These are phyloP conservation scores for Ganoderma sinense DNA, from an alignment of 1,284 basidiomycete genomes.

Conservation along the genomic window DNA sequence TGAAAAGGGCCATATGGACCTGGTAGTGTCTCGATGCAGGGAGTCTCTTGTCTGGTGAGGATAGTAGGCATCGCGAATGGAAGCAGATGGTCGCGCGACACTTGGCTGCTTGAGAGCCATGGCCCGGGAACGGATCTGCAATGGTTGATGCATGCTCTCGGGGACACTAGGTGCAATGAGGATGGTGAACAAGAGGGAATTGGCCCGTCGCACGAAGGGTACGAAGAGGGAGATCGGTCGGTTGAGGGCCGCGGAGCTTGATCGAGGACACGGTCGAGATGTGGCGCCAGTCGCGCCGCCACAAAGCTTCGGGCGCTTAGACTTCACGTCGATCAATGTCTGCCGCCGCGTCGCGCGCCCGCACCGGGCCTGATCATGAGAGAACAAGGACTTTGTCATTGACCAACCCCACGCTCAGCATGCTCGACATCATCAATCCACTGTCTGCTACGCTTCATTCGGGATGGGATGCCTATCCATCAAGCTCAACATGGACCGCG, in stretches of 20 bases:
- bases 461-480: conserved; percentile 6
- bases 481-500: neutral
- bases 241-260: conserved; percentile 5
- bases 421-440: conserved; percentile 9
- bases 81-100: neutral
- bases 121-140: neutral
- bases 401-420: neutral
- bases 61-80: neutral
- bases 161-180: neutral
- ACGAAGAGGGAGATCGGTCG: neutral
- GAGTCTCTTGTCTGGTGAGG: neutral
- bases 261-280: neutral
- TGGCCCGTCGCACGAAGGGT: neutral
- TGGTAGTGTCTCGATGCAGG: neutral
- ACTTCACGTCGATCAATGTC: too few species aligned
- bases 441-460: conserved; percentile 3
- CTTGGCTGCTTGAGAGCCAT: neutral
- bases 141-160: neutral
- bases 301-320: conserved; percentile 8
- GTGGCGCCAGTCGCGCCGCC: conserved; percentile 3
- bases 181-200: neutral
- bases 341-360: too few species aligned
- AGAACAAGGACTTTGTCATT: neutral
- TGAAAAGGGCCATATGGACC: too few species aligned
- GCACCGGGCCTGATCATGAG: too few species aligned